phyloP scores from a whole-genome alignment of 1,284 basidiomycete genomes.

The Ustilago shanxiensis region DNA sequence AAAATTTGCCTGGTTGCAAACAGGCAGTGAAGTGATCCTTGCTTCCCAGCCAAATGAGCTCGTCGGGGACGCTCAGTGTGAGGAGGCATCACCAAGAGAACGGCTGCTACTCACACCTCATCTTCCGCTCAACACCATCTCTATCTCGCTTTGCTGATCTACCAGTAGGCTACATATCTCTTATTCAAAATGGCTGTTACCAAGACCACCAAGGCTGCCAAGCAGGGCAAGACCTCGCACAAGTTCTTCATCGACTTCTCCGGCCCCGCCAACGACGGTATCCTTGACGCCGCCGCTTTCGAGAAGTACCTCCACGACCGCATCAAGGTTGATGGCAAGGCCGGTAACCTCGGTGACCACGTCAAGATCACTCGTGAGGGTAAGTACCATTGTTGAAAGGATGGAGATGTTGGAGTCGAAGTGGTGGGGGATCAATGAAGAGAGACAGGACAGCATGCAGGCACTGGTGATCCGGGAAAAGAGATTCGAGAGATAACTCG shows the following conservation, averaged over 20 bases:
- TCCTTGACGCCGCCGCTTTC: constrained; percentile 90
- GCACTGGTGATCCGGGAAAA: not conserved
- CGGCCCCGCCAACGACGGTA: constrained; percentile 87
- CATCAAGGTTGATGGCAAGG: constrained; percentile 82
- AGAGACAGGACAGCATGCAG: not conserved
- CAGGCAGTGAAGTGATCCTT: constrained; percentile 1
- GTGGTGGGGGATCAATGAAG: not conserved
- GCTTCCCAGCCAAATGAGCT: too few species aligned
- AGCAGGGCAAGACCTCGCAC: constrained; percentile 79
- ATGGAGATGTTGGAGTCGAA: not conserved
- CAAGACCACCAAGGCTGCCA: constrained; percentile 65
- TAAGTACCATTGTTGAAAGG: constrained; percentile 40
- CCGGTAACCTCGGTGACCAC: constrained; percentile 75
- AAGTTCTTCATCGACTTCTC: constrained; percentile 96
- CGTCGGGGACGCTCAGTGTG: too few species aligned
- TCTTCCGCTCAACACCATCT: constrained; percentile 25
- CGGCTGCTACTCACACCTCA: too few species aligned
- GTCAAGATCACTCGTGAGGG: constrained; percentile 71
- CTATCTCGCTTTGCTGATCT: constrained; percentile 56
- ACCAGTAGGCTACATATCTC: constrained; percentile 55
- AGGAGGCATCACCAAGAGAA: not conserved
- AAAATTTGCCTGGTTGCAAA: constrained; percentile 15
- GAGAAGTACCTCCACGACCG: constrained; percentile 94
- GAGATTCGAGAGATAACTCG: not conserved
- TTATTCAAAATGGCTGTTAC: constrained; percentile 62